Evolutionary conservation across 345 rosid genomes (phyloP), one percentile per base, ranked within the genome.

Genomic region (Lepidium africanum): DNA sequence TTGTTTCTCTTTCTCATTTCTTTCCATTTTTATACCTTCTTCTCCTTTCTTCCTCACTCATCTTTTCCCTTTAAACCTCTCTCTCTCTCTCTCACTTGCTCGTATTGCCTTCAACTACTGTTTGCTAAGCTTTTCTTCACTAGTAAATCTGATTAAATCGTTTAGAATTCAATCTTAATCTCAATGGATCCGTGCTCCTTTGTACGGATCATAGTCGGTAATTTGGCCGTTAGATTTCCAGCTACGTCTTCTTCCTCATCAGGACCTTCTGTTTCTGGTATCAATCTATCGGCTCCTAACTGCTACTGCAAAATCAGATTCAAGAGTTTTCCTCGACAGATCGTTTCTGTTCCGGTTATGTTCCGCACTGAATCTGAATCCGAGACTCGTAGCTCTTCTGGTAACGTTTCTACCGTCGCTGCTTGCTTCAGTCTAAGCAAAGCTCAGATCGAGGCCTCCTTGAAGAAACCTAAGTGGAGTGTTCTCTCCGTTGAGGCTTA

Each of bases 101-200:
- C 21, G 81, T 81, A 5, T 50, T 51, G 43, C 67, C 53, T 62
- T 23, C 17, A 67, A 1, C 25, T 14, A 16, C 23, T 7, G 0
- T 30, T 2, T 80, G 80, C 76, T 84, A 83, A 79, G 43, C 40
- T 39, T 10, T 79, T 40, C 65, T 38, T 79, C 82, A 81, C 76
- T 7, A 78, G 52, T 71, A 48, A 53, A 17, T 77, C 69, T 30
- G 78, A 87, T 32, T 73, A 25, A 35, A 37, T 48, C 5, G 1
- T 70, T 49, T 35, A 19, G 41, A 47, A 70, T 37, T 16, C 8
- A 71, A 50, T 32, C 25, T 66, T 6, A 45, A 11, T 2, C 10
- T 43, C 45, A 59, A 93, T 94, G 99, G 99, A 94, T 89, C 99
- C 99, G 73, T 94, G 99, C 80, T 85, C 92, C 5, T 91, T 88